Conservation (phyloP, 352 stramenopile species). For the Globisporangium acanthophoron region DNA sequence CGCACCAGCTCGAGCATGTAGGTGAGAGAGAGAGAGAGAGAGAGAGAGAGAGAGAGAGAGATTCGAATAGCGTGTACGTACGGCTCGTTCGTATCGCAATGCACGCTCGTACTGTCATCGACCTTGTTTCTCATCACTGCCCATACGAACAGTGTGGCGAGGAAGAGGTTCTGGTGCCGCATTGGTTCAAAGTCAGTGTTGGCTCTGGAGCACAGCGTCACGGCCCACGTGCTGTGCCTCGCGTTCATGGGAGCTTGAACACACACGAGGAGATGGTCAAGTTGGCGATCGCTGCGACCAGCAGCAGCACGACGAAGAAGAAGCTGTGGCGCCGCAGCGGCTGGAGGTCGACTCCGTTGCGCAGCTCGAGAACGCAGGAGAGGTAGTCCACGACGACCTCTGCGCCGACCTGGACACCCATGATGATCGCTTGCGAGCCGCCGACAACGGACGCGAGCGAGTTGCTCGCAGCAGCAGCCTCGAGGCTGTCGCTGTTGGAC, state of each 20-base stretch:
- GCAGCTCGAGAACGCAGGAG: constrained; percentile 11
- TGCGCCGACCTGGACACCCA: constrained; percentile 4
- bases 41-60: not conserved
- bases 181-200: no score
- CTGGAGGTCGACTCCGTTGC: constrained; percentile 7
- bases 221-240: not conserved
- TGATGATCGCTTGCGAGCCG: not conserved
- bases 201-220: no score
- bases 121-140: no score
- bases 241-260: not conserved
- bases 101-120: no score
- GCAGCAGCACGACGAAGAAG: constrained; percentile 10
- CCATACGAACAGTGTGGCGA: no score
- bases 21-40: no score
- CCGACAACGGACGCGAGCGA: not conserved
- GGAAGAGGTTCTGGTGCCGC: no score
- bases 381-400: constrained; percentile 15
- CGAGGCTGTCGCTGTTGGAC: no score
- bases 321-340: not conserved
- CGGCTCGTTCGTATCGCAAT: no score
- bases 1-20: not conserved
- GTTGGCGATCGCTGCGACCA: constrained; percentile 4
- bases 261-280: not conserved
- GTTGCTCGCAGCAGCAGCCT: not conserved
- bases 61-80: not conserved